A percentile compares a stretch with the other conserved stretches of the same genome.
These are phyloP conservation scores for Babesia ovata DNA, from an alignment of 169 alveolate genomes.

Conservation along the genomic window DNA sequence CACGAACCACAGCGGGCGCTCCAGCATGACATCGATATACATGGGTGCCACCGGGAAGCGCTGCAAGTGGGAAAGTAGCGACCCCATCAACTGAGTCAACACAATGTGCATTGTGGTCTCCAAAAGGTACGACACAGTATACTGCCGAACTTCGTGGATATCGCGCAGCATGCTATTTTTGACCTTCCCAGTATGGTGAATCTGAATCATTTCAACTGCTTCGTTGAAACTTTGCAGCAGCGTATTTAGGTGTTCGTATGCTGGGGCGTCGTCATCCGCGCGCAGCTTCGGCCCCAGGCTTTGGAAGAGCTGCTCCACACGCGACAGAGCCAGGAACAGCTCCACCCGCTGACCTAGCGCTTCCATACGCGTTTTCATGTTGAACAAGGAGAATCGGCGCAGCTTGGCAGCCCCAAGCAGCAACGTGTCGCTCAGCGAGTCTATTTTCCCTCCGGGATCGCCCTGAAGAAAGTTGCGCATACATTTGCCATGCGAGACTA, in stretches of 20 bases:
- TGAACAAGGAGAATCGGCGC: slow-evolving; percentile 13
- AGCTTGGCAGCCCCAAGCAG: slow-evolving; percentile 13
- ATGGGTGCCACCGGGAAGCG: slow-evolving; percentile 50
- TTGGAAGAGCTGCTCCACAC: slow-evolving; percentile 21
- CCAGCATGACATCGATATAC: slow-evolving; percentile 22
- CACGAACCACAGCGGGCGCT: slow-evolving; percentile 41
- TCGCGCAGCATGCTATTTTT: slow-evolving; percentile 7
- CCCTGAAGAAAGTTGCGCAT: slow-evolving; percentile 19
- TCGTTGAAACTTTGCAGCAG: slow-evolving; percentile 27
- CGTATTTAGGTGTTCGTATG: slow-evolving; percentile 7
- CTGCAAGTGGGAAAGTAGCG: slow-evolving; percentile 11
- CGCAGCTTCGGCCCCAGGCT: slow-evolving; percentile 17
- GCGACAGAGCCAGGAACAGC: slow-evolving; percentile 21
- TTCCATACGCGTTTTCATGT: neutral
- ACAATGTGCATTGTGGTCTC: slow-evolving; percentile 19
- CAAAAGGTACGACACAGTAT: slow-evolving; percentile 40
- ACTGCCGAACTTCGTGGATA: slow-evolving; percentile 13
- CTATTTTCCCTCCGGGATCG: slow-evolving; percentile 8
- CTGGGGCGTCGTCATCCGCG: neutral
- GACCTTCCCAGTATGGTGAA: slow-evolving; percentile 11
- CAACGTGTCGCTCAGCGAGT: slow-evolving; percentile 20
- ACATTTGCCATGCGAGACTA: slow-evolving; percentile 35
- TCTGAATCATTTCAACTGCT: slow-evolving; percentile 24
- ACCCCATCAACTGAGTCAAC: slow-evolving; percentile 14
- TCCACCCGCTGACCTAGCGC: slow-evolving; percentile 31